Base-by-base conservation (phyloP, 1,284 basidiomycete species). In the Porogramme epimiltina region DNA sequence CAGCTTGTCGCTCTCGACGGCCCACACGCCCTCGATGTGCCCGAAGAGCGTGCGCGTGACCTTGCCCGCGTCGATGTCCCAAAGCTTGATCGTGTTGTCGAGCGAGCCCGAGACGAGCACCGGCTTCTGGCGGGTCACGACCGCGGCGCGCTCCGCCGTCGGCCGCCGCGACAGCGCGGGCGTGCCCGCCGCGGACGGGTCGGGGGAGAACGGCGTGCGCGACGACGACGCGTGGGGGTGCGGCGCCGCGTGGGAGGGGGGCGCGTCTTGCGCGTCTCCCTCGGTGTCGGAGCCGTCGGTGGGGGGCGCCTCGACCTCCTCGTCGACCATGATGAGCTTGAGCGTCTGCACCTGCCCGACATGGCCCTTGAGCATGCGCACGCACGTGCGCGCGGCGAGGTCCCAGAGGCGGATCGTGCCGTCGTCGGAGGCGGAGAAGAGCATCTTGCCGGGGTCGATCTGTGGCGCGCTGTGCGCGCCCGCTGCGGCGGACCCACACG, bases 21-120 rank as follows among this genome's bases (percentile, higher is more conserved):
- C 85, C 96, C 96, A 99, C 8, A 99, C 94, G 49, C 97, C 97
- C 66, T 97, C 94, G 59, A 95, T 93, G 68, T 97, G 95, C 0
- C 96, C 97, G 68, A 99, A 99, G 52, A 97, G 79, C 28, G 97
- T 98, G 61, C 84, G 79, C 44, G 84, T 76, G 42, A 88, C 83
- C 61, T 88, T 84, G 23, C 90, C 93, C 1, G 85, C 85, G 60
- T 96, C 92, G 38, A 98, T 85, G 66, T 98, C 95, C 97, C 97
- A 99, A 16, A 96, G 66, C 70, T 94, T 95, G 73, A 99, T 88
- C 15, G 95, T 98, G 67, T 98, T 98, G 70, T 99, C 96, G 56
- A 98, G 77, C 62, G 89, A 91, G 5, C 95, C 95, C 0, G 93
- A 93, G 52, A 97, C 85, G 49, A 99, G 80, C 15, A 96, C 74